Conservation (phyloP, 2,329 filamentous ascomycete genomes). For the Gremmenia infestans region DNA sequence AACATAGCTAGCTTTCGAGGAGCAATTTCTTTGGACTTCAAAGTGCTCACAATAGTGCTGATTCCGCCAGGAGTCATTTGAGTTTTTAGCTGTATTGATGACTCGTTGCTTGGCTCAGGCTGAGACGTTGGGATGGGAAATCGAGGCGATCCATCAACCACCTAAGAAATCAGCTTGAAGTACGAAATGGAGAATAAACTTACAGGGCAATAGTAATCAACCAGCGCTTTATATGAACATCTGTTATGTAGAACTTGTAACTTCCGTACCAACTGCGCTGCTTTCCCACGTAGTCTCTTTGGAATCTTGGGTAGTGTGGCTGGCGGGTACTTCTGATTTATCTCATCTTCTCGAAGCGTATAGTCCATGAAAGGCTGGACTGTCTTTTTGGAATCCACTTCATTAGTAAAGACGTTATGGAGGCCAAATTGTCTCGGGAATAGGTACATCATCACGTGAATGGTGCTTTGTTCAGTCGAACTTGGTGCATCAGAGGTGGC, state of each 20-base stretch:
- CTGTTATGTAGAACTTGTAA: constrained; percentile 66
- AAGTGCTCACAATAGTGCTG: constrained; percentile 1
- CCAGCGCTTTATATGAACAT: constrained; percentile 74
- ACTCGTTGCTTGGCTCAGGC: constrained; percentile 16
- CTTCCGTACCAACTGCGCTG: constrained; percentile 55
- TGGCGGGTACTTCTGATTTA: constrained; percentile 37
- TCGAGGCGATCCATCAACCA: constrained; percentile 1
- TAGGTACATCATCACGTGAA: constrained; percentile 82
- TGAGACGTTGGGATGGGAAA: not conserved
- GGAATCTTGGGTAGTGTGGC: constrained; percentile 41
- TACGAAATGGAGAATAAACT: constrained; percentile 11
- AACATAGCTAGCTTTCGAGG: constrained; percentile 41
- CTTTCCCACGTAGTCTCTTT: constrained; percentile 62
- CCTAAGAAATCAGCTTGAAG: constrained; percentile 11
- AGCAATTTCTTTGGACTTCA: constrained; percentile 31
- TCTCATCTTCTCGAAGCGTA: constrained; percentile 78
- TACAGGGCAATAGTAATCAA: constrained; percentile 75
- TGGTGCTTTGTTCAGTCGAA: constrained; percentile 47
- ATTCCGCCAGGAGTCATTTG: constrained; percentile 13
- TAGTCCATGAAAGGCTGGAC: constrained; percentile 78
- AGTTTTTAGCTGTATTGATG: constrained; percentile 21
- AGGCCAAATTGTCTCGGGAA: constrained; percentile 88
- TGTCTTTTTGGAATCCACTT: constrained; percentile 59
- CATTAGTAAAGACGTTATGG: constrained; percentile 85
- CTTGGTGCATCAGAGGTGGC: not conserved